Conservation (phyloP, 768 basidiomycete genomes). For the Phlegmacium glaucopus region DNA sequence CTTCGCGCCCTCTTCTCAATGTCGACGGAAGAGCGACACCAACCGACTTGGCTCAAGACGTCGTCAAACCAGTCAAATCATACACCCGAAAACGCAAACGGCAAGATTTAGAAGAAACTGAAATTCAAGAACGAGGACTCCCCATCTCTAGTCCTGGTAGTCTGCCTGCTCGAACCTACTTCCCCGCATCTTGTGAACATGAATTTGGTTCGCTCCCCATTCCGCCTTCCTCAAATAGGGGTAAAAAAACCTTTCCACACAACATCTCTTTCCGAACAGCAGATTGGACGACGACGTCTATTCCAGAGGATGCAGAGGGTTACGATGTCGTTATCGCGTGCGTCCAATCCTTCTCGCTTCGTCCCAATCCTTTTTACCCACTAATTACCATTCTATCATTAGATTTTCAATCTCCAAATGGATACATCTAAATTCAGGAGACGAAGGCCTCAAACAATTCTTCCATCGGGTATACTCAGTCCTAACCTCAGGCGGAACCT, state of each 20-base stretch:
- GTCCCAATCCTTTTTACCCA: background rate
- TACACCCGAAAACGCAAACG: slow-evolving; percentile 23
- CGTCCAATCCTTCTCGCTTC: slow-evolving; percentile 19
- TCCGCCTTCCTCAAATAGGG: slow-evolving; percentile 37
- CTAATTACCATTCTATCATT: background rate
- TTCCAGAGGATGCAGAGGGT: slow-evolving; percentile 52
- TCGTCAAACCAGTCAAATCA: background rate
- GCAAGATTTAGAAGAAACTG: background rate
- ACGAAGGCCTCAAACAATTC: slow-evolving; percentile 65
- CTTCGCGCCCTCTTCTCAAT: slow-evolving; percentile 14
- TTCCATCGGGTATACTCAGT: slow-evolving; percentile 59
- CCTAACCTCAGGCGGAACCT: slow-evolving; percentile 59
- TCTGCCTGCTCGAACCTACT: slow-evolving; percentile 43
- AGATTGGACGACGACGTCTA: slow-evolving; percentile 65
- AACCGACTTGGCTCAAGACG: background rate
- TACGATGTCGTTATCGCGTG: slow-evolving; percentile 85
- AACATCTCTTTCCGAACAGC: slow-evolving; percentile 71
- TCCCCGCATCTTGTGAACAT: slow-evolving; percentile 75
- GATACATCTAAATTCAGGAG: slow-evolving; percentile 84
- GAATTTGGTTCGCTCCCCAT: slow-evolving; percentile 74
- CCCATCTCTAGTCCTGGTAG: background rate
- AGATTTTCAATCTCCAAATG: slow-evolving; percentile 90
- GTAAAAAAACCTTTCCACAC: slow-evolving; percentile 60
- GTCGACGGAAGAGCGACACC: background rate
- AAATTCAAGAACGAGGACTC: background rate